A percentile compares a stretch with the other conserved stretches of the same genome.
phyloP scores from a whole-genome alignment of 148 eudicot genomes.

The Cornus florida region DNA sequence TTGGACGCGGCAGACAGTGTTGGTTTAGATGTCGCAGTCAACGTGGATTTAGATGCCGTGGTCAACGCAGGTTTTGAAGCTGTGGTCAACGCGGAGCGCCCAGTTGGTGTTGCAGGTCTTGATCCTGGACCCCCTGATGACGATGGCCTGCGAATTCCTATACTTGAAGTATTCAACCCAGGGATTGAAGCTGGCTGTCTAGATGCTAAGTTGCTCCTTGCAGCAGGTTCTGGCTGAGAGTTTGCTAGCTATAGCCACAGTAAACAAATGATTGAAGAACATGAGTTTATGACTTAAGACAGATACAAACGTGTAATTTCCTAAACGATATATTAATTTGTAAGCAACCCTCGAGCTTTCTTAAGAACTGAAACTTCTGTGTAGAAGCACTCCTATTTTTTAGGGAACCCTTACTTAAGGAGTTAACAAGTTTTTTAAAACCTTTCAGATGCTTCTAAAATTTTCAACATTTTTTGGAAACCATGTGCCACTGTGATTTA shows the following conservation, averaged over 20 bases:
- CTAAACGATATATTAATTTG: not conserved
- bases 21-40: constrained; percentile 22
- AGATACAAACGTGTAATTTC: not conserved
- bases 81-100: constrained; percentile 60
- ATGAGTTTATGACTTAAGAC: constrained; percentile 1
- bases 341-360: not conserved
- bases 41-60: constrained; percentile 30
- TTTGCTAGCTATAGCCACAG: constrained; percentile 59
- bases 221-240: constrained; percentile 57
- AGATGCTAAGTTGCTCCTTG: constrained; percentile 53
- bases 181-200: constrained; percentile 59
- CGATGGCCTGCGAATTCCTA: constrained; percentile 65
- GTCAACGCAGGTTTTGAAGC: constrained; percentile 29
- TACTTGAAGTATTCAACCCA: constrained; percentile 55
- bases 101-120: constrained; percentile 87
- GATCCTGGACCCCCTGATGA: constrained; percentile 88
- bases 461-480: too few species aligned
- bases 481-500: too few species aligned
- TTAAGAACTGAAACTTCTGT: not conserved
- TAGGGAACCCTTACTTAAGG: too few species aligned
- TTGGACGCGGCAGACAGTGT: constrained; percentile 44
- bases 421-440: too few species aligned
- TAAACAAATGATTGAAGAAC: constrained; percentile 11
- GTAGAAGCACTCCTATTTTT: not conserved
- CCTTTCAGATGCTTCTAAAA: too few species aligned